phyloP scores from a whole-genome alignment of 2,329 filamentous ascomycete genomes.

The Alternaria sp. region DNA sequence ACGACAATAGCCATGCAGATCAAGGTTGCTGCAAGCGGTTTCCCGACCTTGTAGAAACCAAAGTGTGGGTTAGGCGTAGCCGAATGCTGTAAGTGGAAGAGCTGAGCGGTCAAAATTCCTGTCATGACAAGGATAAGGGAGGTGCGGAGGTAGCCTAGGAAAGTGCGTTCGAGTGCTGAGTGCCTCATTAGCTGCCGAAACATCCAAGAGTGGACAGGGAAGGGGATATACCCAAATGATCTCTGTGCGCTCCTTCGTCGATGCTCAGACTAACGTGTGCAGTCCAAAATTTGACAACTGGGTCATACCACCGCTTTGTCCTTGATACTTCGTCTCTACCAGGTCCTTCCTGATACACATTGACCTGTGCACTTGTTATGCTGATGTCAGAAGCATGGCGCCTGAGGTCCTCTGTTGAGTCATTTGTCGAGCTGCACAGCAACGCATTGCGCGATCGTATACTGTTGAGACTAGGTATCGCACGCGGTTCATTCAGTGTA shows the following conservation, averaged over 20 bases:
- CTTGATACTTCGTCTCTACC: background rate
- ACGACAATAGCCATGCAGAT: slow-evolving; percentile 60
- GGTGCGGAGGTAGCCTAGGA: slow-evolving; percentile 75
- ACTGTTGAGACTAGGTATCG: slow-evolving; percentile 4
- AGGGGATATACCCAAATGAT: slow-evolving; percentile 62
- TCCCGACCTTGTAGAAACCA: slow-evolving; percentile 68
- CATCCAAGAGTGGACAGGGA: background rate
- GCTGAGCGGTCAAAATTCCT: slow-evolving; percentile 71
- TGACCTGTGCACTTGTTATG: slow-evolving; percentile 13
- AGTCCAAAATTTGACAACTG: slow-evolving; percentile 57
- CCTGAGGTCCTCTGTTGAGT: slow-evolving; percentile 12
- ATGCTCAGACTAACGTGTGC: slow-evolving; percentile 61
- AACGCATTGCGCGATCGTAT: slow-evolving; percentile 16
- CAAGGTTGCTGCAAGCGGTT: slow-evolving; percentile 63
- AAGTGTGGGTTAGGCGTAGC: slow-evolving; percentile 56
- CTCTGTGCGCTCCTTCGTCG: slow-evolving; percentile 59
- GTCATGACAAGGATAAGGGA: slow-evolving; percentile 73
- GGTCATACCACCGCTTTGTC: slow-evolving; percentile 47
- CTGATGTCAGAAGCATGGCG: slow-evolving; percentile 8
- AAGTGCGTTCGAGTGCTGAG: slow-evolving; percentile 76
- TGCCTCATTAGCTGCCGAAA: slow-evolving; percentile 5
- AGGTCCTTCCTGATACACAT: background rate
- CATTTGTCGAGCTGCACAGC: background rate
- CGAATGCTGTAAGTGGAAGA: slow-evolving; percentile 68
- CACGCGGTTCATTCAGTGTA: background rate